Evolutionary conservation across 78 protist species (phyloP), one percentile per base, ranked within the genome.

Genomic region (Polysphondylium violaceum): DNA sequence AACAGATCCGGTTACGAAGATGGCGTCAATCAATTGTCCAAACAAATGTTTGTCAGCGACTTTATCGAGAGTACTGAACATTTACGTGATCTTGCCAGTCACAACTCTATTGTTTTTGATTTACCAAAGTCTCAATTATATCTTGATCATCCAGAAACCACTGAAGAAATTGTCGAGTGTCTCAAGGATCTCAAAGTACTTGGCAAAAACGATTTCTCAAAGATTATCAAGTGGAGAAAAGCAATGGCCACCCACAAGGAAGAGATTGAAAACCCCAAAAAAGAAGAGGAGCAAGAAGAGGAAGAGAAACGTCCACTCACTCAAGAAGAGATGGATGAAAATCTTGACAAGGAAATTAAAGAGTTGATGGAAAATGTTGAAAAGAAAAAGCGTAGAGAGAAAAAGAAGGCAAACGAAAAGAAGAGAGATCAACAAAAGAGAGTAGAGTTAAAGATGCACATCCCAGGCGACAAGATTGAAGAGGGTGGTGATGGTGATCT

Each of bases 131-230:
- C 86, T 17, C 36, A 91, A 50, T 40, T 67, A 41, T 88, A 19
- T 14, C 19, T 16, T 16, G 75, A 83, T 6, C 98, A 95, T 79
- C 85, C 72, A 31, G 21, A 2, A 3, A 98, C 99, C 33, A 97
- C 95, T 1, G 12, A n/a, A 2, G 99, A 97, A 27, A 56, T 98
- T 55, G 40, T 14, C 3, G 92, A 47, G 33, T 69, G 27, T 44
- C 41, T 76, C 33, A 41, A n/a, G 23, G 99, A 98, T 75, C 43
- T 97, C 9, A 47, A 78, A 1, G 94, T 96, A 3, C 63, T 96
- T 11, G 97, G 97, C 41, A 97, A 92, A 86, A n/a, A 17, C 8
- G 99, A 97, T 35, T 91, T 97, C 25, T 59, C 73, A 43, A 35
- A 11, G 0, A 41, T 98, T 16, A 76, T 98, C 40, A 74, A 64